A percentile compares a stretch with the other conserved stretches of the same genome.
phyloP scores from a whole-genome alignment of 1,284 basidiomycete species.

The Microbotryum lychnidis-dioicae region DNA sequence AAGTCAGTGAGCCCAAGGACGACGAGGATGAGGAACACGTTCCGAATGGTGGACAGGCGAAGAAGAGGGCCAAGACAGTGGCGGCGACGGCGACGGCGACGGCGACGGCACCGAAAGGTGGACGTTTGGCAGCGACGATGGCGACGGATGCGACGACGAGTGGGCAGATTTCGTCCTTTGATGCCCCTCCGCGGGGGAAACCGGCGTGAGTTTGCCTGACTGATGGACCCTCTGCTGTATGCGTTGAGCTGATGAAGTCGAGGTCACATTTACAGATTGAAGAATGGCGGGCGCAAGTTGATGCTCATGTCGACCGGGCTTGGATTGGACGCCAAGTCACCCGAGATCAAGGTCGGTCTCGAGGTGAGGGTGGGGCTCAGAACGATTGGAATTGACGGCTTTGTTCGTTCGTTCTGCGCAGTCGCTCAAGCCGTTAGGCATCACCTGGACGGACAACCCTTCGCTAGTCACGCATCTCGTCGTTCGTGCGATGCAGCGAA shows the following conservation, averaged over 20 bases:
- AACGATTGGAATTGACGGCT: not conserved
- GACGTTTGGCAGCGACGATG: not conserved
- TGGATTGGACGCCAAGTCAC: conserved; percentile 16
- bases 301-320: conserved; percentile 34
- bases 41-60: not conserved
- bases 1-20: too few relatives aligned
- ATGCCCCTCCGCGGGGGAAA: conserved; percentile 26
- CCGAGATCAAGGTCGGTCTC: conserved; percentile 25
- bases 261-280: not conserved
- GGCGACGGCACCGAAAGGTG: conserved; percentile 1
- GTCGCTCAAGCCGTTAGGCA: conserved; percentile 56
- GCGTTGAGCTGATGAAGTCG: not conserved
- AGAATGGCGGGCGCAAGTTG: conserved; percentile 6
- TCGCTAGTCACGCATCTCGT: conserved; percentile 67
- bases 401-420: conserved; percentile 35
- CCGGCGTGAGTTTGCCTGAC: conserved; percentile 10
- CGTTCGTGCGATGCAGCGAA: conserved; percentile 57
- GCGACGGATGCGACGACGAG: conserved; percentile 7
- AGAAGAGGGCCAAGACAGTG: not conserved
- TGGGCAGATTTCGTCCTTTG: conserved; percentile 18
- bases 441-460: conserved; percentile 53
- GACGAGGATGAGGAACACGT: too few relatives aligned
- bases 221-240: not conserved
- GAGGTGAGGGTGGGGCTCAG: not conserved
- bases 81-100: not conserved